These are phyloP conservation scores for Echinochloa phyllopogon DNA, from an alignment of 176 grass and related monocot species.

Conservation along the genomic window DNA sequence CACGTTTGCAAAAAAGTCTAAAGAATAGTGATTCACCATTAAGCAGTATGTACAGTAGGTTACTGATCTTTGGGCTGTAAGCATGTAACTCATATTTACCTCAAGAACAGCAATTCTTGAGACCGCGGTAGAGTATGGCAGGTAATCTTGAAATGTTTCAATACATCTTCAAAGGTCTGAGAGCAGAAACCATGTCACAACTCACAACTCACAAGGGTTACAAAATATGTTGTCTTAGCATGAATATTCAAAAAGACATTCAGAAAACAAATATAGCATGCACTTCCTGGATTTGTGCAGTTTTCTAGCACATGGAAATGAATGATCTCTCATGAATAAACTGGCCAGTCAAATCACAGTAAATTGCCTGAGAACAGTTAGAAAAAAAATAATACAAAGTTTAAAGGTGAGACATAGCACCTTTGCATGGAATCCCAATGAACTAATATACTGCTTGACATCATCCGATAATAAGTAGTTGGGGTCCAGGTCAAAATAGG, in stretches of 20 bases:
- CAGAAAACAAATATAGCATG: neutral
- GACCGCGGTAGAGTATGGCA: conserved; percentile 60
- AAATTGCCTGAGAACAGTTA: neutral
- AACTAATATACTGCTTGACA: conserved; percentile 64
- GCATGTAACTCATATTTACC: conserved; percentile 49
- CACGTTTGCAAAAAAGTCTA: neutral
- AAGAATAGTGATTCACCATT: conserved; percentile 20
- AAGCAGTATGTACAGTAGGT: conserved; percentile 10
- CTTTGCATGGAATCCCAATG: conserved; percentile 75
- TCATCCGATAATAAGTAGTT: conserved; percentile 66
- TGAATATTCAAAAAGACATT: neutral
- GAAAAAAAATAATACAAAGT: neutral
- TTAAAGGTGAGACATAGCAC: conserved; percentile 46
- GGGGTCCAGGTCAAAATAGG: conserved; percentile 73
- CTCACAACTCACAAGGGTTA: neutral
- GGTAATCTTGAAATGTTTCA: conserved; percentile 70
- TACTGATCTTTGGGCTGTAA: conserved; percentile 24
- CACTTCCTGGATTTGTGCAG: conserved; percentile 5
- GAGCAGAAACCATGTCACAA: conserved; percentile 32
- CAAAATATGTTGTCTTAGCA: neutral
- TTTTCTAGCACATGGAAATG: conserved; percentile 1
- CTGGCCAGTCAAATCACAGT: neutral
- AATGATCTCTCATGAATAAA: conserved; percentile 19
- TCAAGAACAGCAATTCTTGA: conserved; percentile 70
- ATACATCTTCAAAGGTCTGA: conserved; percentile 77